These are phyloP conservation scores for Celoporthe dispersa DNA, from an alignment of 2,329 filamentous ascomycete genomes.

Conservation along the genomic window DNA sequence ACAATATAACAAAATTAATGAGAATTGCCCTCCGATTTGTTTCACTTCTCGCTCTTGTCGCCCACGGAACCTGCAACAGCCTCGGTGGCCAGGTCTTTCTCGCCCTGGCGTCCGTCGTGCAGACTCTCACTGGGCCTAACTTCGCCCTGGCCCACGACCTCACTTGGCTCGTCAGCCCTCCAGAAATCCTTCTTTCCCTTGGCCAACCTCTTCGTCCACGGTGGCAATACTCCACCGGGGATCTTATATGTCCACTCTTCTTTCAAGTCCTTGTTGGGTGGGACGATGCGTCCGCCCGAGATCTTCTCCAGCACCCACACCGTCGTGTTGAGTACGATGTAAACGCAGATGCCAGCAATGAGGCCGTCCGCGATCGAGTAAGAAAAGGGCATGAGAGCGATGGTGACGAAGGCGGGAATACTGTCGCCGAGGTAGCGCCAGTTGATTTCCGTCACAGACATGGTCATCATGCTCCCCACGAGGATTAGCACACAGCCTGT, in stretches of 20 bases:
- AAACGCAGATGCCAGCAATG: conserved; percentile 78
- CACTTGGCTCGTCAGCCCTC: conserved; percentile 46
- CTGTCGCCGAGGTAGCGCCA: conserved; percentile 86
- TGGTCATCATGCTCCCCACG: conserved; percentile 86
- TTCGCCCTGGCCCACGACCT: conserved; percentile 16
- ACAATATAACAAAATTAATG: background rate
- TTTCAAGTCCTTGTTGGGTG: conserved; percentile 75
- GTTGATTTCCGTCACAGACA: conserved; percentile 81
- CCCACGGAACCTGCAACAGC: conserved; percentile 14
- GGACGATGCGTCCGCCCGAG: conserved; percentile 72
- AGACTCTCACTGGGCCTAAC: conserved; percentile 19
- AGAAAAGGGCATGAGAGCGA: conserved; percentile 86
- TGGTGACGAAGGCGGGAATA: conserved; percentile 81
- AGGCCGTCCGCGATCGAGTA: conserved; percentile 88
- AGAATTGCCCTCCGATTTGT: background rate
- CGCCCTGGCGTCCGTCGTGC: conserved; percentile 1
- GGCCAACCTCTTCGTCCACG: conserved; percentile 66
- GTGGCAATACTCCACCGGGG: conserved; percentile 74
- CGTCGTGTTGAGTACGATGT: conserved; percentile 73
- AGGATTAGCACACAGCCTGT: conserved; percentile 78
- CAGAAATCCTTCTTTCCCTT: conserved; percentile 77
- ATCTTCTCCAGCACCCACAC: conserved; percentile 71
- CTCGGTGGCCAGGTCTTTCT: conserved; percentile 21
- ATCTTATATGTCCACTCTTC: conserved; percentile 82
- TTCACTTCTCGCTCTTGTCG: conserved; percentile 14